Base-by-base conservation (phyloP, 441 rosid genomes). In the Pelargonium australe region DNA sequence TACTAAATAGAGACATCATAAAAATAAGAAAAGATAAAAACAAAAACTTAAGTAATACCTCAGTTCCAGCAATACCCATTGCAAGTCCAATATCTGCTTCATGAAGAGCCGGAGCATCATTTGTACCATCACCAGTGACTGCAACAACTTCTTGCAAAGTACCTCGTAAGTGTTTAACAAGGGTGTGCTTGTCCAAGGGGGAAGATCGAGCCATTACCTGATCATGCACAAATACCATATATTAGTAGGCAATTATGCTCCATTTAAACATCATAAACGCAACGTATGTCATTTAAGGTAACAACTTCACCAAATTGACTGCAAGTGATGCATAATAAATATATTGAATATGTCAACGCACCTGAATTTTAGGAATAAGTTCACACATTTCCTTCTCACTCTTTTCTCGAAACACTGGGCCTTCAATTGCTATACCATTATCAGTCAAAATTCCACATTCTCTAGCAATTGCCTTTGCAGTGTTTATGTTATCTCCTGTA, bases 1-100 rank as follows among this genome's bases (percentile, higher is more conserved):
- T n/a, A 47, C 14, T 2, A 47, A 47, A 10, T 11, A 47, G 53
- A 47, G 1, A 47, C 53, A 47, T 41, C 7, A 2, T 34, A 34
- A 3, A 34, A 34, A 10, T 43, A 43, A 43, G 47, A 28, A 34
- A 7, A 69, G 34, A 65, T 41, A 0, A 3, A 47, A 3, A 75
- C 28, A n/a, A 44, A 57, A 53, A 47, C 28, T 68, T 28, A 28
- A 17, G 58, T 28, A 70, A 20, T 53, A 84, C 85, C 85, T 84
- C 87, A 28, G 87, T 82, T 67, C 87, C 85, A 66, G 87, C 79
- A 69, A 84, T 84, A 58, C 87, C 87, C 87, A 84, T 84, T 25
- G 87, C 87, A 60, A 84, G 85, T 62, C 87, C 87, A 64, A 84
- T 80, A 76, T 84, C 87, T 14, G 87, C 87, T 73, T 84, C 87